Evolutionary conservation across 2,329 filamentous ascomycete species (phyloP).

Genomic region (Sphaerulina populicola): DNA sequence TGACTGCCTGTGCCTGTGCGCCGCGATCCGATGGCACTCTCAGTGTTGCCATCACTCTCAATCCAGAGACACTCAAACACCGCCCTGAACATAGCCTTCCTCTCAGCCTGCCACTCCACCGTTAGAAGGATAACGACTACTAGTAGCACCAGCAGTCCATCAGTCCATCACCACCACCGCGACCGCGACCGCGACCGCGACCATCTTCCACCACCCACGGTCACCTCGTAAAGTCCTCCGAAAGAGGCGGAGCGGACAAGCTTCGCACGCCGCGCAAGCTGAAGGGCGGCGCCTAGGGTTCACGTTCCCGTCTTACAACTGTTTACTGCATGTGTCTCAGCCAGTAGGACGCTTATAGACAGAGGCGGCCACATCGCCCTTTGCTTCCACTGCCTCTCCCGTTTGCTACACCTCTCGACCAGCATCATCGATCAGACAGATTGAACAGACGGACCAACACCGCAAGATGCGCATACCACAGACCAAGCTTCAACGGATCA

Average conservation of each 20-base stretch:
- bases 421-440: neutral
- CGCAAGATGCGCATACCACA: slow-evolving; percentile 38
- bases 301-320: slow-evolving; percentile 5
- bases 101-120: no score
- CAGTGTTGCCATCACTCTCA: no score
- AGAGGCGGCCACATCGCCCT: neutral
- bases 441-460: neutral
- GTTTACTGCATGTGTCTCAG: slow-evolving; percentile 13
- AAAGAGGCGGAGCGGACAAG: slow-evolving; percentile 8
- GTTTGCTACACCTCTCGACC: neutral
- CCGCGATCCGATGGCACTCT: no score
- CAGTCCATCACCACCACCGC: neutral
- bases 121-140: no score
- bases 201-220: neutral
- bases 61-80: no score
- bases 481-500: slow-evolving; percentile 47
- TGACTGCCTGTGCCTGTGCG: no score
- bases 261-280: slow-evolving; percentile 13
- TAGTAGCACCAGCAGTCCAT: no score
- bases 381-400: neutral
- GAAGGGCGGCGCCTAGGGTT: neutral
- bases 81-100: no score
- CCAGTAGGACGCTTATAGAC: slow-evolving; percentile 5
- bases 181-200: neutral
- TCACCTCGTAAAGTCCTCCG: neutral